Percentiles rank a stretch among this genome's conserved stretches.
phyloP scores from a whole-genome alignment of 768 basidiomycete species.

The Serpula lacrymans region DNA sequence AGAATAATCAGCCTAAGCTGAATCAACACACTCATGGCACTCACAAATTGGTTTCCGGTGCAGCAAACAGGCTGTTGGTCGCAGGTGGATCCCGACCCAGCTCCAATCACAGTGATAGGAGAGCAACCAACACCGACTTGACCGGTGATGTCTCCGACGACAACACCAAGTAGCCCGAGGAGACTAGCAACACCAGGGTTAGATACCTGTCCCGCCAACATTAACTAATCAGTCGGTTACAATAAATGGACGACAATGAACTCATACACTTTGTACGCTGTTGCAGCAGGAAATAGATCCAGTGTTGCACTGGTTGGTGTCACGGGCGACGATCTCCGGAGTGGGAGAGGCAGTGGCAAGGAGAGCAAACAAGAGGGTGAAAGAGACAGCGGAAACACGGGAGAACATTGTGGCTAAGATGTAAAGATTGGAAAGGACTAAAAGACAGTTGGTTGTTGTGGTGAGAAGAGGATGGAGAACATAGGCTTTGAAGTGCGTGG shows the following conservation, averaged over 20 bases:
- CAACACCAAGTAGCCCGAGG: neutral
- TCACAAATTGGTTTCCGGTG: slow-evolving; percentile 1
- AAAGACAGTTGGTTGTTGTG: neutral
- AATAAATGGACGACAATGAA: slow-evolving; percentile 7
- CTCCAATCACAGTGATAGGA: neutral
- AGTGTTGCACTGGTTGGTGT: slow-evolving; percentile 22
- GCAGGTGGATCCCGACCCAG: neutral
- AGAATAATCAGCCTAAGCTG: neutral
- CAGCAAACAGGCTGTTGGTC: slow-evolving; percentile 4
- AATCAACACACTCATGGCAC: slow-evolving; percentile 23
- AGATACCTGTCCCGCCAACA: too few relatives aligned
- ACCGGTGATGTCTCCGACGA: neutral
- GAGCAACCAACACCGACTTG: neutral
- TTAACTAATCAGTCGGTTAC: too few relatives aligned
- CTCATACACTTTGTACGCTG: slow-evolving; percentile 17
- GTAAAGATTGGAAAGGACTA: neutral
- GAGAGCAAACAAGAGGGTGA: slow-evolving; percentile 4
- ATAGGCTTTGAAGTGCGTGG: neutral
- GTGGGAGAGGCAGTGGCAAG: neutral
- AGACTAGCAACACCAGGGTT: neutral
- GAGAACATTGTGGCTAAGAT: slow-evolving; percentile 1
- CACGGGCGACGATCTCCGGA: slow-evolving; percentile 3
- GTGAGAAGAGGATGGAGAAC: neutral
- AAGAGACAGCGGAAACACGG: neutral
- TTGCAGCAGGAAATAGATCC: slow-evolving; percentile 29